phyloP scores from a whole-genome alignment of 2,329 filamentous ascomycete species.

The Epichloe aotearoae region DNA sequence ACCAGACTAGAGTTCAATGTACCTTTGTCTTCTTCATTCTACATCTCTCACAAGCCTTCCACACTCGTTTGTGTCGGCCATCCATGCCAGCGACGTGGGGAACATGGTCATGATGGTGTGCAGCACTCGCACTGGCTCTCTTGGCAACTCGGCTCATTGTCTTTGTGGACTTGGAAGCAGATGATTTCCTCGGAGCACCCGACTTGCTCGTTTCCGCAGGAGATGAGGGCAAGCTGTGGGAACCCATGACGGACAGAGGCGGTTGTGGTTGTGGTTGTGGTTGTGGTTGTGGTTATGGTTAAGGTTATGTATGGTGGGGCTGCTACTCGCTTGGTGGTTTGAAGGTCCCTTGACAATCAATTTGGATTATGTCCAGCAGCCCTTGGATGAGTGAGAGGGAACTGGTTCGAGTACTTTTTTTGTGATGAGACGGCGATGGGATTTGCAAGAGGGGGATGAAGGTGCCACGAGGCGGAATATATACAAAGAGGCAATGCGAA shows the following conservation, averaged over 20 bases:
- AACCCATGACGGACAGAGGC: conserved; percentile 26
- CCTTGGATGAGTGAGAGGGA: no score
- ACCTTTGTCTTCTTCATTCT: conserved; percentile 61
- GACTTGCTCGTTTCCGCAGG: conserved; percentile 35
- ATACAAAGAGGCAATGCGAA: not conserved
- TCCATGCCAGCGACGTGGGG: conserved; percentile 28
- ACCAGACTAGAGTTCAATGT: conserved; percentile 1
- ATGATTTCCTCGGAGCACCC: conserved; percentile 23
- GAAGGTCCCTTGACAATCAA: no score
- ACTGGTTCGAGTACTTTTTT: not conserved
- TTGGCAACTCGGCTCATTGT: conserved; percentile 38
- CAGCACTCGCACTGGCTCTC: conserved; percentile 28
- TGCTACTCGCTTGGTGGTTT: no score
- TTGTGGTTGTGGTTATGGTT: no score
- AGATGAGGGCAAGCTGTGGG: conserved; percentile 35
- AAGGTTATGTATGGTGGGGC: no score
- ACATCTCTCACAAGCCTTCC: conserved; percentile 55
- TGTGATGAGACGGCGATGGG: not conserved
- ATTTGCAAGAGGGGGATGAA: not conserved
- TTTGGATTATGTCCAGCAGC: no score
- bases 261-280: not conserved
- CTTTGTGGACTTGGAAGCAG: conserved; percentile 34
- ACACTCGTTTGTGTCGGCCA: conserved; percentile 49
- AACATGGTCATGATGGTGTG: conserved; percentile 25
- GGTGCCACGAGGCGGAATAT: not conserved